Evolutionary conservation across 805 yeast species (phyloP).

Genomic region (Maudiozyma saulgeensis): DNA sequence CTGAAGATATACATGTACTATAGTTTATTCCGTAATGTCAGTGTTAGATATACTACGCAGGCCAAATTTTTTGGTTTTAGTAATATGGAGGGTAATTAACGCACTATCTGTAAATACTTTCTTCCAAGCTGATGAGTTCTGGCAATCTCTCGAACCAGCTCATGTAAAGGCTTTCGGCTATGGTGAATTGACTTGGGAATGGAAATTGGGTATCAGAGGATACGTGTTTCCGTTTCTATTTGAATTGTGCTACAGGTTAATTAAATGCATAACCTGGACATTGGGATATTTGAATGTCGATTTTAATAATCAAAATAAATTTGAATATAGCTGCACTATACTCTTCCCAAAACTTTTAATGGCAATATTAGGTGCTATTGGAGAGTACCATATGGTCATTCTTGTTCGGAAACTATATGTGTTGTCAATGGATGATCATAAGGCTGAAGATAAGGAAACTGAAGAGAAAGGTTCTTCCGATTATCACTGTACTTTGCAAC

Average conservation of each 20-base stretch:
- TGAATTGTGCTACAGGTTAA: conserved; percentile 24
- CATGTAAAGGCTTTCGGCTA: conserved; percentile 63
- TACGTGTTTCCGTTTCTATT: conserved; percentile 73
- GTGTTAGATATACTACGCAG: background rate
- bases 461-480: conserved; percentile 1
- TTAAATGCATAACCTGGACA: background rate
- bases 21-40: background rate
- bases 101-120: conserved; percentile 59
- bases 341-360: conserved; percentile 58
- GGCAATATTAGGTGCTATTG: conserved; percentile 59
- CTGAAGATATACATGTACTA: too few relatives aligned
- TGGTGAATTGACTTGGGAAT: conserved; percentile 92
- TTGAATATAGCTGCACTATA: conserved; percentile 35
- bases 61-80: conserved; percentile 16
- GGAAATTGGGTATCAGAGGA: conserved; percentile 68
- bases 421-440: conserved; percentile 12
- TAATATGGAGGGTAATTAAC: conserved; percentile 46
- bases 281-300: background rate
- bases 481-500: background rate
- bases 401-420: conserved; percentile 33
- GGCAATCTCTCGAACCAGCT: conserved; percentile 91
- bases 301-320: conserved; percentile 2
- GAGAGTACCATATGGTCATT: conserved; percentile 52
- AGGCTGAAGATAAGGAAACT: conserved; percentile 7
- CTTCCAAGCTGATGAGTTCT: conserved; percentile 95